Percentiles rank a stretch among this genome's conserved stretches.
phyloP scores from a whole-genome alignment of 2,329 filamentous ascomycete genomes.

The Cryphonectria naterciae region DNA sequence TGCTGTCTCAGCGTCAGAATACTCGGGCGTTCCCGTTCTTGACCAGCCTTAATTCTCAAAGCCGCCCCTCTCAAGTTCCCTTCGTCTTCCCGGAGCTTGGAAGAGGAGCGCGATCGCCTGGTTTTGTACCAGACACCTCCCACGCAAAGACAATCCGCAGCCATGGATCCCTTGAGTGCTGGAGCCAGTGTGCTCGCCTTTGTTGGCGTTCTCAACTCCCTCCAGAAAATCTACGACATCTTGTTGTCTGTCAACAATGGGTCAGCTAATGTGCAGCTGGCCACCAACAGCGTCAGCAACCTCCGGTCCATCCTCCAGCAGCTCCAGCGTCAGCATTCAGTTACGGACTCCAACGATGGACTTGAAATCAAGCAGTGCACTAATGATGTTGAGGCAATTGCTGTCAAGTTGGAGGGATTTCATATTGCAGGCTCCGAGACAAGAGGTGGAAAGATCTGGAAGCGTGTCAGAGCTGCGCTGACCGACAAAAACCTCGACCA shows the following conservation, averaged over 20 bases:
- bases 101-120: not conserved
- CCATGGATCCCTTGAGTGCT: not conserved
- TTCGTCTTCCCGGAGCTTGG: not conserved
- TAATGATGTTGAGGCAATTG: not conserved
- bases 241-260: not conserved
- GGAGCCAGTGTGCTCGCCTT: not conserved
- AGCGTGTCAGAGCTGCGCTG: not conserved
- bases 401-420: not conserved
- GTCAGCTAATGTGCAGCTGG: not conserved
- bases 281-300: not conserved
- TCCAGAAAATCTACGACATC: not conserved
- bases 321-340: not conserved
- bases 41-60: not conserved
- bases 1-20: not conserved
- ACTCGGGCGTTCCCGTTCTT: not conserved
- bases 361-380: not conserved
- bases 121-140: not conserved
- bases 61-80: not conserved
- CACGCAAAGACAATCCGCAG: not conserved
- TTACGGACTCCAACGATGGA: not conserved
- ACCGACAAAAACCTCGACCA: not conserved
- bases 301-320: not conserved
- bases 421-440: not conserved
- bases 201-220: not conserved
- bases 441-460: not conserved